These are phyloP conservation scores for Mycena sanguinolenta DNA, from an alignment of 768 basidiomycete species.

Conservation along the genomic window DNA sequence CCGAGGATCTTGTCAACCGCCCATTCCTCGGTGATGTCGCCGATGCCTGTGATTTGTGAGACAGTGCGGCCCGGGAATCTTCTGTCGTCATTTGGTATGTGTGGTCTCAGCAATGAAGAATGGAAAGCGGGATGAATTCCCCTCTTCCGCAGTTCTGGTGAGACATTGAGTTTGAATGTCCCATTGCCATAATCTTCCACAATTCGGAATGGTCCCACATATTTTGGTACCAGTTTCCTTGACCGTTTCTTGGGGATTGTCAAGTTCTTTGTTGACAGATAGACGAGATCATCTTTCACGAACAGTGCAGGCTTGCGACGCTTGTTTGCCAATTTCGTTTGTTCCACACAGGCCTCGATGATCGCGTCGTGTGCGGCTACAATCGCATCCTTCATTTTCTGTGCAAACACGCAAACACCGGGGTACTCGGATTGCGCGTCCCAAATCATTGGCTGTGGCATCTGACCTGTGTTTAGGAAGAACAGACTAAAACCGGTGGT, in stretches of 20 bases:
- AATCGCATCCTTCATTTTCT: slow-evolving; percentile 36
- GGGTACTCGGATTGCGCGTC: slow-evolving; percentile 31
- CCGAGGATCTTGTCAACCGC: slow-evolving; percentile 41
- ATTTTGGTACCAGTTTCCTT: slow-evolving; percentile 50
- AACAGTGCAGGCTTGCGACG: slow-evolving; percentile 34
- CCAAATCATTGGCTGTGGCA: slow-evolving; percentile 38
- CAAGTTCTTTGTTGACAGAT: slow-evolving; percentile 41
- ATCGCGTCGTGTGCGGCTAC: slow-evolving; percentile 46
- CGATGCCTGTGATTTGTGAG: slow-evolving; percentile 41
- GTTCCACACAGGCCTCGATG: slow-evolving; percentile 44
- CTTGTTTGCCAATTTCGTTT: slow-evolving; percentile 44
- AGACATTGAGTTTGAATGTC: slow-evolving; percentile 45
- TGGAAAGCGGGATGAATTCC: slow-evolving; percentile 49
- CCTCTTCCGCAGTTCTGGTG: slow-evolving; percentile 37
- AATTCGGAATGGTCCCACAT: slow-evolving; percentile 51
- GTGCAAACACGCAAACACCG: slow-evolving; percentile 38
- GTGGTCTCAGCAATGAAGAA: slow-evolving; percentile 37
- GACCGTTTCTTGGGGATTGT: slow-evolving; percentile 47
- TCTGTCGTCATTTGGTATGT: slow-evolving; percentile 45
- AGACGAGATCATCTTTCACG: slow-evolving; percentile 40
- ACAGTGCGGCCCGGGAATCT: slow-evolving; percentile 43
- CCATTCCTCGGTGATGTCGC: slow-evolving; percentile 40
- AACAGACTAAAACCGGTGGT: slow-evolving; percentile 41
- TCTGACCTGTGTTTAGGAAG: slow-evolving; percentile 22
- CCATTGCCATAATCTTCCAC: slow-evolving; percentile 19